Evolutionary conservation across 2,329 filamentous ascomycete species (phyloP), one percentile per base, ranked within the genome.

Genomic region (Colletotrichum truncatum): DNA sequence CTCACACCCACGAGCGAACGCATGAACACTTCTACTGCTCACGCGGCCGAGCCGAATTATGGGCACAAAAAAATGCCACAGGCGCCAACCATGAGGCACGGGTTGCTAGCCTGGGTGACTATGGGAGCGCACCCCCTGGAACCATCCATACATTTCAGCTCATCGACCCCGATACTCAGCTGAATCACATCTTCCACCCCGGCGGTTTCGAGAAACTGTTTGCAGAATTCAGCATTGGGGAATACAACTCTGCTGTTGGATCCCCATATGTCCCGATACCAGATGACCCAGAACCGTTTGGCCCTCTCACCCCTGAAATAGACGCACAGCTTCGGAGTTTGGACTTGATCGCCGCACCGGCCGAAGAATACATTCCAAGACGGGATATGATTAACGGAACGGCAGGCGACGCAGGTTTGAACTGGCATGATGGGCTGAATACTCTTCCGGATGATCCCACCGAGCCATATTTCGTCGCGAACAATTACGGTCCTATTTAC

Each of bases 141-240:
- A 82, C 80, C 0, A 83, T 78, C 1, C 82, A 84, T 62, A 82
- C 81, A 1, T 84, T 84, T 72, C 80, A 82, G 68, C 74, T 83
- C 10, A 68, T 82, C 10, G 81, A 84, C 53, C 80, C 80, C 0
- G 80, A 83, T 64, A 82, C 79, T 3, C 78, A 83, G 64, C 75
- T 84, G 69, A 74, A 79, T 2, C 81, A 82, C 4, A 74, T 82
- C 0, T 79, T 84, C 43, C 73, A 75, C 6, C 81, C 82, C 3
- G 81, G 81, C 28, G 81, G 80, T 14, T 83, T 84, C 51, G 81
- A 84, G 74, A 71, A 77, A 1, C 74, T 82, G 2, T 82, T 82
- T 69, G 66, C 71, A 3, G 61, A 45, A 16, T 81, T 79, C 70
- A 46, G 67, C 64, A 56, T 56, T 16, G 64, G 66, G 16, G 76